Evolutionary conservation across 1,284 basidiomycete species (phyloP).

Genomic region (Boletus smithii): DNA sequence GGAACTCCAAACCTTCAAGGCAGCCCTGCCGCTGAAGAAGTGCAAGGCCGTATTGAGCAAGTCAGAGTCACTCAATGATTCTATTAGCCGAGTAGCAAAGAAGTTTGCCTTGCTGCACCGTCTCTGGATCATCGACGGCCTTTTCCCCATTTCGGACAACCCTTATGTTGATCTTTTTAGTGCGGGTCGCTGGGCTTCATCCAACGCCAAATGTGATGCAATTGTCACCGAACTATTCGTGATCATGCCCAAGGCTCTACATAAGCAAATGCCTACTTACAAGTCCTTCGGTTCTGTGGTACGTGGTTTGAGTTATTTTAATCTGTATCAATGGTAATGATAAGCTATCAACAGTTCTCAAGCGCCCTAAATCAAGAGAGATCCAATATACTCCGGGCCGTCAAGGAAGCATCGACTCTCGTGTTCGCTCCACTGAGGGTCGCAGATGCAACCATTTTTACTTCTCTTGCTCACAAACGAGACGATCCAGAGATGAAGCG

Average conservation of each 20-base stretch:
- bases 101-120: neutral
- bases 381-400: constrained; percentile 4
- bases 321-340: too few species aligned
- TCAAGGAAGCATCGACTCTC: constrained; percentile 1
- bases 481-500: too few species aligned
- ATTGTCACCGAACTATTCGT: neutral
- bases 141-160: neutral
- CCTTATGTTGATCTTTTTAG: neutral
- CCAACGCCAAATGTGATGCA: neutral
- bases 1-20: neutral
- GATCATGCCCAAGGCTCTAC: neutral
- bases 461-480: too few species aligned
- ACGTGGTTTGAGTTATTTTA: too few species aligned
- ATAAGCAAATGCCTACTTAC: neutral
- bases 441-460: too few species aligned
- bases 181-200: neutral
- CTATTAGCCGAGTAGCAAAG: neutral
- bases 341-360: neutral
- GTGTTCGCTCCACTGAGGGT: neutral
- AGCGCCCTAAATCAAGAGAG: neutral
- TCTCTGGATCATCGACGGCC: constrained; percentile 1
- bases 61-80: neutral
- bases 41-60: neutral
- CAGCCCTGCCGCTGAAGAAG: neutral
- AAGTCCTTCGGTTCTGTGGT: constrained; percentile 2